phyloP scores from a whole-genome alignment of 2,329 filamentous ascomycete species.

The Scedosporium minutisporum region DNA sequence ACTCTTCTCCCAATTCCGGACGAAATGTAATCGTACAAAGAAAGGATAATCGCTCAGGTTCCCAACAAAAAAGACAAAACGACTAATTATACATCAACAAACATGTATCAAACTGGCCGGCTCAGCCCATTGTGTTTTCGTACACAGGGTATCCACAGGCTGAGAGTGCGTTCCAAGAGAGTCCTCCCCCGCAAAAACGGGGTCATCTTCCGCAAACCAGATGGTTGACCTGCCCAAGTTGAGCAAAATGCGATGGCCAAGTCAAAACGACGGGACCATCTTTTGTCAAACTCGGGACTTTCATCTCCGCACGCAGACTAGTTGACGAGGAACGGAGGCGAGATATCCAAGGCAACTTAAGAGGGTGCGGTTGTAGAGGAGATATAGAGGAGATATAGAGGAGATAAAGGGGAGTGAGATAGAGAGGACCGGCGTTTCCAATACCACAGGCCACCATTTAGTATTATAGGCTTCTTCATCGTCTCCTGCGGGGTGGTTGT shows the following conservation, averaged over 20 bases:
- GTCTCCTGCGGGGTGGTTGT: neutral
- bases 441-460: neutral
- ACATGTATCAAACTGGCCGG: constrained; percentile 6
- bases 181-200: neutral
- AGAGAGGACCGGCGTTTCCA: too few species aligned
- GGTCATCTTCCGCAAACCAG: neutral
- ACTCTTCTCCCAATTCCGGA: neutral
- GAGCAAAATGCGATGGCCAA: constrained; percentile 9
- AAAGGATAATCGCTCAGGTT: neutral
- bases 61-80: neutral
- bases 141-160: neutral
- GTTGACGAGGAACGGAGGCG: constrained; percentile 79
- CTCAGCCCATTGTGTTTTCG: neutral
- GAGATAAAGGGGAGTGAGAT: neutral
- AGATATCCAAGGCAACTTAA: constrained; percentile 84
- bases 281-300: constrained; percentile 32
- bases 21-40: neutral
- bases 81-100: neutral
- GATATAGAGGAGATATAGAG: constrained; percentile 9
- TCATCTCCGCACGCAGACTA: constrained; percentile 92
- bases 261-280: constrained; percentile 42
- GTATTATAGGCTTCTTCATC: neutral
- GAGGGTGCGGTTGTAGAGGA: constrained; percentile 58
- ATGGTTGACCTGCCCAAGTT: constrained; percentile 1
- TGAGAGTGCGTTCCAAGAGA: constrained; percentile 1